phyloP scores from a whole-genome alignment of 306 rosid genomes.

The Alnus rubra region DNA sequence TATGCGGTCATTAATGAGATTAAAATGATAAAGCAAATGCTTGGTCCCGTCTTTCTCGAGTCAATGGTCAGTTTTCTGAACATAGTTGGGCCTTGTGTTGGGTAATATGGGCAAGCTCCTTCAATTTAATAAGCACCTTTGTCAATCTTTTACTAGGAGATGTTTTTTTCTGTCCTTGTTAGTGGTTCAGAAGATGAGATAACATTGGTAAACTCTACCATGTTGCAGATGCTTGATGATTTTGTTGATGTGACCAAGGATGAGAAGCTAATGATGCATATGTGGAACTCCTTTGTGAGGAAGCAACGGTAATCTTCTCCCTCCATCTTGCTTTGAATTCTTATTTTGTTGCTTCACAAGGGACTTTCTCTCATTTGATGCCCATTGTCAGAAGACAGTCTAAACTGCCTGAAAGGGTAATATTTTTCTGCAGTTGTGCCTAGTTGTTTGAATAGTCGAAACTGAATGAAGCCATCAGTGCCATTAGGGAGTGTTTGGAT shows the following conservation, averaged over 20 bases:
- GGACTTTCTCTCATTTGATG: neutral
- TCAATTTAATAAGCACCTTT: conserved; percentile 6
- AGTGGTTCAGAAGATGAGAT: conserved; percentile 1
- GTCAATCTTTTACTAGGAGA: neutral
- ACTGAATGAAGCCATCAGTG: neutral
- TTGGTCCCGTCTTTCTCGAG: neutral
- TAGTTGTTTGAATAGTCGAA: neutral
- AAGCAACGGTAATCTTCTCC: conserved; percentile 59
- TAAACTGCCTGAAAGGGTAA: neutral
- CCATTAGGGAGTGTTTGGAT: neutral
- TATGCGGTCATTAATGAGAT: neutral
- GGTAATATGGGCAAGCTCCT: neutral
- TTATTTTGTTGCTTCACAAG: neutral
- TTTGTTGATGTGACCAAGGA: conserved; percentile 52
- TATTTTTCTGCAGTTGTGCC: neutral
- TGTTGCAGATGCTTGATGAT: conserved; percentile 71
- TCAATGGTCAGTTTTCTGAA: conserved; percentile 3
- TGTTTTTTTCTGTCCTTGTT: neutral
- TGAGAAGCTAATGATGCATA: conserved; percentile 64
- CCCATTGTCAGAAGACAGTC: neutral
- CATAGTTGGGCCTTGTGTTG: neutral
- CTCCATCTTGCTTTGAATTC: conserved; percentile 14
- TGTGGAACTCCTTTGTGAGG: conserved; percentile 79
- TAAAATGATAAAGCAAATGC: neutral
- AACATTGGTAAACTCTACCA: conserved; percentile 17